These are phyloP conservation scores for Neurospora hispaniola DNA, from an alignment of 495 filamentous ascomycete species.

Conservation along the genomic window DNA sequence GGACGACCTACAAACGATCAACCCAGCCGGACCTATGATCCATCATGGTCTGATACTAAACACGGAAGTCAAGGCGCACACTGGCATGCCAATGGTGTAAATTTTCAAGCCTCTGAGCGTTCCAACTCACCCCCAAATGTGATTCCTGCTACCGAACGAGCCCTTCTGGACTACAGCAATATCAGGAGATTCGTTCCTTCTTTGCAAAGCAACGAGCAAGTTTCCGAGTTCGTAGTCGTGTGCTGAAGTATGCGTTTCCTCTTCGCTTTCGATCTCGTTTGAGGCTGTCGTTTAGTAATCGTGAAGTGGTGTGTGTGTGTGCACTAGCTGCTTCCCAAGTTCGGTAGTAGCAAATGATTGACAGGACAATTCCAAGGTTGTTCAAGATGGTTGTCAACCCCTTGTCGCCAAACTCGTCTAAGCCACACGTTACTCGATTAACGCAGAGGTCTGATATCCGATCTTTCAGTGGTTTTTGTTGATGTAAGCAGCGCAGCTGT, in stretches of 20 bases:
- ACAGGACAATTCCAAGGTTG: background rate
- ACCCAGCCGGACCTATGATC: background rate
- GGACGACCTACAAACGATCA: background rate
- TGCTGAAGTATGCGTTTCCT: background rate
- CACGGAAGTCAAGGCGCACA: background rate
- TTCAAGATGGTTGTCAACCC: background rate
- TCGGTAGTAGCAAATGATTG: background rate
- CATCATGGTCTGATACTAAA: background rate
- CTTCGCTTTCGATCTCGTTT: background rate
- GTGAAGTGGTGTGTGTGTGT: background rate
- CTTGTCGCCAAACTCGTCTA: background rate
- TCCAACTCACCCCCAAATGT: background rate
- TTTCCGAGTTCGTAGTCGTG: background rate
- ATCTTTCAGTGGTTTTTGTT: background rate
- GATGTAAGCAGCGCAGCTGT: background rate
- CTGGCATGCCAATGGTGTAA: background rate
- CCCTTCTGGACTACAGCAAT: background rate
- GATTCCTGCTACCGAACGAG: background rate
- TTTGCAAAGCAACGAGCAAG: background rate
- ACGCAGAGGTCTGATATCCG: background rate
- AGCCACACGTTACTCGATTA: background rate
- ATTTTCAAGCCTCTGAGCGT: background rate
- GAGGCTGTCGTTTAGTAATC: background rate
- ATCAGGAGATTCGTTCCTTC: background rate
- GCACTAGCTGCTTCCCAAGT: background rate